phyloP scores from a whole-genome alignment of 345 rosid species.

The Gossypium arboreum region DNA sequence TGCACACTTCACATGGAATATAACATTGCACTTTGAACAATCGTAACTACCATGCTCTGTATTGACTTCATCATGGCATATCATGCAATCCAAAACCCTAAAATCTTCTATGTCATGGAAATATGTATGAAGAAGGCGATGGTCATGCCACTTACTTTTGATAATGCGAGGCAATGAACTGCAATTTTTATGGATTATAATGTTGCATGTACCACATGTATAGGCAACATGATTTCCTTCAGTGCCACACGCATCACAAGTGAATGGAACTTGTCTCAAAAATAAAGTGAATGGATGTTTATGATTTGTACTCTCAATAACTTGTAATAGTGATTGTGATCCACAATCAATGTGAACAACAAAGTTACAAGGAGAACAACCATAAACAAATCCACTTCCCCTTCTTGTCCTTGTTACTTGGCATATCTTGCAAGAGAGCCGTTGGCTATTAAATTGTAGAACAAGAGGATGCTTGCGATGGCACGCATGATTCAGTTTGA shows the following conservation, averaged over 20 bases:
- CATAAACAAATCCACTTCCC: not conserved
- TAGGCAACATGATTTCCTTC: not conserved
- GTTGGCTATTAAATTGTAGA: no score
- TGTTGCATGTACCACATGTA: not conserved
- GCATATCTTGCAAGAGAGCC: no score
- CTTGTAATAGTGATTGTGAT: not conserved
- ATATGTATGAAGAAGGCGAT: not conserved
- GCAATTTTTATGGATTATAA: not conserved
- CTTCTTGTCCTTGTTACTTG: fast-evolving
- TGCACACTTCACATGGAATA: not conserved
- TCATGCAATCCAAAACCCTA: not conserved
- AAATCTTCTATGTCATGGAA: not conserved
- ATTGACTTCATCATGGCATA: not conserved
- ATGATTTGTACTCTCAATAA: not conserved
- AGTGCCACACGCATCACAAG: not conserved
- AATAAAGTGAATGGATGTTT: not conserved
- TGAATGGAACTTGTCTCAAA: not conserved
- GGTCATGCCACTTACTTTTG: not conserved
- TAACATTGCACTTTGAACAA: not conserved
- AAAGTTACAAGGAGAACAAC: not conserved
- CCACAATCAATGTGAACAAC: not conserved
- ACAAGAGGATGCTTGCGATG: no score
- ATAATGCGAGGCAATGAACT: not conserved
- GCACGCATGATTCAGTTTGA: no score
- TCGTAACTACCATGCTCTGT: not conserved